These are phyloP conservation scores for Mycena olivaceomarginata DNA, from an alignment of 768 basidiomycete species.

Conservation along the genomic window DNA sequence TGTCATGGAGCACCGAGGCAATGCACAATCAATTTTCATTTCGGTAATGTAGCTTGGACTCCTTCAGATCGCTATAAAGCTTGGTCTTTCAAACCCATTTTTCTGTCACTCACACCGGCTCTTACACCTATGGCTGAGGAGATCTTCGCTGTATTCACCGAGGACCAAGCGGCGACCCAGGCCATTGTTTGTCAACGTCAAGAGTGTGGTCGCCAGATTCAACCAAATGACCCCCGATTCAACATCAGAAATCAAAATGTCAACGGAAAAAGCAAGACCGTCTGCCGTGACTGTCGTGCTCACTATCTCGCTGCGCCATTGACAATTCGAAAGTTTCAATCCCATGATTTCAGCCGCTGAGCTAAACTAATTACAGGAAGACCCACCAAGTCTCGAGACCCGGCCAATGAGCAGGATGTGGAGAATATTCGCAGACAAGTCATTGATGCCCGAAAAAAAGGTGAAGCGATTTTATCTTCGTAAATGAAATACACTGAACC, in stretches of 20 bases:
- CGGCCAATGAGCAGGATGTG: neutral
- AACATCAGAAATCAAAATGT: conserved; percentile 6
- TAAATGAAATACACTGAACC: neutral
- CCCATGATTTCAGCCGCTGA: neutral
- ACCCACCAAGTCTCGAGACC: too few species aligned
- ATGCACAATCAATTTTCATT: too few species aligned
- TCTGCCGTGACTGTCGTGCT: neutral
- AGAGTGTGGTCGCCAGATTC: neutral
- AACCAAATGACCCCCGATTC: neutral
- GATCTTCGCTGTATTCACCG: neutral
- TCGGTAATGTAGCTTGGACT: too few species aligned
- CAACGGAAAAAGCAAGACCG: neutral
- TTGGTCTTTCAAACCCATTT: neutral
- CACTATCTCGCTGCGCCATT: neutral
- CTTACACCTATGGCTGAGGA: neutral
- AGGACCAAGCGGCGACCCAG: neutral
- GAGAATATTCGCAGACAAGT: neutral
- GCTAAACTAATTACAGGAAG: too few species aligned
- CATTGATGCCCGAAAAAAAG: neutral
- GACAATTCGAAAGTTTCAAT: neutral
- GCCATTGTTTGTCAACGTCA: neutral
- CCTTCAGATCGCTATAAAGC: neutral
- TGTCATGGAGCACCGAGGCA: too few species aligned
- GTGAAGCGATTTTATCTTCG: neutral
- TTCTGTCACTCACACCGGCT: too few species aligned